Conservation (phyloP, 192 early-diverging fungal species). For the Backusella tuberculispora region DNA sequence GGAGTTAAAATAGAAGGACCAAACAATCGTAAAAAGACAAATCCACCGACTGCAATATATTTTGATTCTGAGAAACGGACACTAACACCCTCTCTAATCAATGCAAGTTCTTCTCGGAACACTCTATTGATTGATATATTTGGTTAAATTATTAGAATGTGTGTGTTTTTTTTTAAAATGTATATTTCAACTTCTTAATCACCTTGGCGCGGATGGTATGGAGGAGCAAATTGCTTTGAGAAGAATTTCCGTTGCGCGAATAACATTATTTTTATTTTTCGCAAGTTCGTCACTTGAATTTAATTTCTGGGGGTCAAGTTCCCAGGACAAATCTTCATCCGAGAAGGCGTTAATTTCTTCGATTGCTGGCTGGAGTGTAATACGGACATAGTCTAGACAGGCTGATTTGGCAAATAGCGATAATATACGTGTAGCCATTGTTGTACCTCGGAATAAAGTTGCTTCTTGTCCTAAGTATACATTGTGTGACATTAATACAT, state of each 20-base stretch:
- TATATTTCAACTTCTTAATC: background rate
- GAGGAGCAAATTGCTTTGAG: slow-evolving; percentile 83
- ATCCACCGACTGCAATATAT: slow-evolving; percentile 87
- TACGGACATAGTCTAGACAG: slow-evolving; percentile 79
- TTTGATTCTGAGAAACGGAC: slow-evolving; percentile 82
- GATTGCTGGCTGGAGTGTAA: slow-evolving; percentile 76
- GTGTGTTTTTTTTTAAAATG: background rate
- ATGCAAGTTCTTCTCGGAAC: slow-evolving; percentile 81
- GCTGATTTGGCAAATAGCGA: slow-evolving; percentile 77
- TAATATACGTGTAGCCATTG: slow-evolving; percentile 84
- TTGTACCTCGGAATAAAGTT: slow-evolving; percentile 89
- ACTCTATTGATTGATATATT: slow-evolving; percentile 24
- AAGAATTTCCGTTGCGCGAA: slow-evolving; percentile 70
- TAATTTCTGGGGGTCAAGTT: slow-evolving; percentile 84
- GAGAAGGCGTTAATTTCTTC: slow-evolving; percentile 54
- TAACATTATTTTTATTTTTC: slow-evolving; percentile 77
- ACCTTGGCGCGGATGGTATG: slow-evolving; percentile 63
- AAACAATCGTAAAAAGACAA: slow-evolving; percentile 93
- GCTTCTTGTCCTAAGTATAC: slow-evolving; percentile 47
- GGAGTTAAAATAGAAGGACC: slow-evolving; percentile 94
- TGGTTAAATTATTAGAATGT: background rate
- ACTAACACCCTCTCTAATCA: slow-evolving; percentile 75
- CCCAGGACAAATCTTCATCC: slow-evolving; percentile 65
- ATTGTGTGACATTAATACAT: too few relatives aligned
- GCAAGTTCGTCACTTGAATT: slow-evolving; percentile 60